Base-by-base conservation (phyloP, 345 rosid genomes). In the Bretschneidera sinensis region DNA sequence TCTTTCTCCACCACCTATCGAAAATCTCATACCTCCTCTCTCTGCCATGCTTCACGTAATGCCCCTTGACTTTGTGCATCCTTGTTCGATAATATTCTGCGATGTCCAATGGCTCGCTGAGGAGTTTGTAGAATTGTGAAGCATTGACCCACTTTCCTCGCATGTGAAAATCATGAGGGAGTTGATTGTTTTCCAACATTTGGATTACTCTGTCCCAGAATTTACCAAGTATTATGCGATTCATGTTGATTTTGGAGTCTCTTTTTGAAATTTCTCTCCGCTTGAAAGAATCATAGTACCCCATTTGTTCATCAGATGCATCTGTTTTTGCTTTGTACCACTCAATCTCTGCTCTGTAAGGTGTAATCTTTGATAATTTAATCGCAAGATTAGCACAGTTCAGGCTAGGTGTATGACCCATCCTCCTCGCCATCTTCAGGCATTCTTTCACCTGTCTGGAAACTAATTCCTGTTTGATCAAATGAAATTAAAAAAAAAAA, bases 251-350 rank as follows among this genome's bases (percentile, higher is more conserved):
- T 51, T n/a, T 76, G 19, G 34, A 68, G 68, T 81, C 91, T 55
- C 84, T 76, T 71, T 2, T 76, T 0, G 81, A 71, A 20, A 84
- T 65, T 34, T 68, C 72, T 11, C 70, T 62, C 24, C 23, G 60
- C 82, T 77, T 94, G 69, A 86, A 94, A 11, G 82, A 77, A 59
- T 94, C 97, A 14, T 90, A 90, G 74, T 88, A 88, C 9, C 96
- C 84, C 24, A 83, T 66, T 34, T 80, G 69, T 54, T 80, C 79
- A 48, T 68, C 71, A 0, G 81, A 76, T 22, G 59, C 77, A 17
- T 88, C 92, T 17, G 86, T 83, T 9, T 64, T 51, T 5, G 62
- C 75, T 65, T 83, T 80, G 33, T 83, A 85, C 91, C 86, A 88
- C 48, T 88, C 78, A 43, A 88, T 81, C 53, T 83, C 77, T 2